These are phyloP conservation scores for Naumovozyma baii DNA, from an alignment of 805 yeast species.

Conservation along the genomic window DNA sequence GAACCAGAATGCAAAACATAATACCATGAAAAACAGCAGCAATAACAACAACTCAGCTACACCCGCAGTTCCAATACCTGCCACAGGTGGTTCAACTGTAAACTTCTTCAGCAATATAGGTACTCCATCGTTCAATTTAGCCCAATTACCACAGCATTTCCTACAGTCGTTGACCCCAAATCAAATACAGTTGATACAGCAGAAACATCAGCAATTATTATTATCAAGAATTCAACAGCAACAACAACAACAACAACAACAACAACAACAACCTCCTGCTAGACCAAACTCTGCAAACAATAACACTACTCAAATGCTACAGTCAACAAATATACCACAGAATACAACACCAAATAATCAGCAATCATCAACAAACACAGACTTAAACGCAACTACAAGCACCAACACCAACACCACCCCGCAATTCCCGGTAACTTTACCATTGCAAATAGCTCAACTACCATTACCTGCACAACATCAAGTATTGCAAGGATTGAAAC, in stretches of 20 bases:
- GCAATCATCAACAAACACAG: no score
- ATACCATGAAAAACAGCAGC: slow-evolving; percentile 1
- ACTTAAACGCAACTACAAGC: no score
- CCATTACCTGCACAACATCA: slow-evolving; percentile 28
- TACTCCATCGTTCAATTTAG: slow-evolving; percentile 27
- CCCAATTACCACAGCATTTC: slow-evolving; percentile 28
- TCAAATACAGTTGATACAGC: slow-evolving; percentile 29
- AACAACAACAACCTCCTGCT: slow-evolving; percentile 7
- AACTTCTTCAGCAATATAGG: slow-evolving; percentile 25
- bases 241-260: slow-evolving; percentile 12
- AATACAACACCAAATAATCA: no score
- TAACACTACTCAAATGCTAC: no score
- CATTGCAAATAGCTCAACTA: slow-evolving; percentile 29
- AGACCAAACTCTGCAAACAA: slow-evolving; percentile 2
- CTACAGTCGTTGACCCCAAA: slow-evolving; percentile 24
- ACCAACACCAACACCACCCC: slow-evolving; percentile 3
- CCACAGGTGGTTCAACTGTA: not conserved
- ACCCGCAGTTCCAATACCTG: no score
- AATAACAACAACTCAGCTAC: slow-evolving; percentile 1
- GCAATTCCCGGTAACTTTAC: slow-evolving; percentile 18
- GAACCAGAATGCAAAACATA: not conserved
- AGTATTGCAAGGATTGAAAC: slow-evolving; percentile 24
- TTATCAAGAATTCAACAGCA: slow-evolving; percentile 24
- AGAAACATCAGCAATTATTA: slow-evolving; percentile 27
- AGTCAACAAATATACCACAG: no score